These are phyloP conservation scores for Aureobasidium melanogenum DNA, from an alignment of 2,329 filamentous ascomycete genomes.

Conservation along the genomic window DNA sequence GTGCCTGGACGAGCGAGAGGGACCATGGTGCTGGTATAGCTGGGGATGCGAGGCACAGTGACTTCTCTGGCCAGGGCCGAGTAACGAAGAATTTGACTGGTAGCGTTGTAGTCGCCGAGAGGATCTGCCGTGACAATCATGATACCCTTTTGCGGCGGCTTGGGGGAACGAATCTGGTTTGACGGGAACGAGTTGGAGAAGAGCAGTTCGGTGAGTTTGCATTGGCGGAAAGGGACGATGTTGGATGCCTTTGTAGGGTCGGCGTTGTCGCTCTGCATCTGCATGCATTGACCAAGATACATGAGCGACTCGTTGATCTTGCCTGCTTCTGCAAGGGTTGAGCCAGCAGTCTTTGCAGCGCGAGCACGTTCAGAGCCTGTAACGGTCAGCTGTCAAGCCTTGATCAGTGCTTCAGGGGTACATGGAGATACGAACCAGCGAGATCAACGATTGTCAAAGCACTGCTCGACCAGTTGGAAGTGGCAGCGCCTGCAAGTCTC, in stretches of 20 bases:
- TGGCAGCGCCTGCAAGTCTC: slow-evolving; percentile 44
- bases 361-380: slow-evolving; percentile 75
- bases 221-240: slow-evolving; percentile 65
- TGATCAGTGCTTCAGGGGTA: not conserved
- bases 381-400: slow-evolving; percentile 16
- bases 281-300: slow-evolving; percentile 94
- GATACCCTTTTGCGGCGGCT: slow-evolving; percentile 74
- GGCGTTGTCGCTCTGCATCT: slow-evolving; percentile 80
- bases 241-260: slow-evolving; percentile 36
- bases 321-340: slow-evolving; percentile 86
- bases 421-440: slow-evolving; percentile 50
- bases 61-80: slow-evolving; percentile 88
- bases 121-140: slow-evolving; percentile 98
- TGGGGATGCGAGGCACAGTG: slow-evolving; percentile 80
- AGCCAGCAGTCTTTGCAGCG: slow-evolving; percentile 87
- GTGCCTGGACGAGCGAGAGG: slow-evolving; percentile 24
- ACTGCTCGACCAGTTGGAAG: slow-evolving; percentile 63
- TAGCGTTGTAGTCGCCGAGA: slow-evolving; percentile 89
- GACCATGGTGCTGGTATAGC: slow-evolving; percentile 63
- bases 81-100: slow-evolving; percentile 90
- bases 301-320: slow-evolving; percentile 98
- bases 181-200: slow-evolving; percentile 43
- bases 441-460: slow-evolving; percentile 84
- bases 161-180: slow-evolving; percentile 36
- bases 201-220: slow-evolving; percentile 44